Evolutionary conservation across 148 eudicot genomes (phyloP), one percentile per base, ranked within the genome.

Genomic region (Cornus suecica): DNA sequence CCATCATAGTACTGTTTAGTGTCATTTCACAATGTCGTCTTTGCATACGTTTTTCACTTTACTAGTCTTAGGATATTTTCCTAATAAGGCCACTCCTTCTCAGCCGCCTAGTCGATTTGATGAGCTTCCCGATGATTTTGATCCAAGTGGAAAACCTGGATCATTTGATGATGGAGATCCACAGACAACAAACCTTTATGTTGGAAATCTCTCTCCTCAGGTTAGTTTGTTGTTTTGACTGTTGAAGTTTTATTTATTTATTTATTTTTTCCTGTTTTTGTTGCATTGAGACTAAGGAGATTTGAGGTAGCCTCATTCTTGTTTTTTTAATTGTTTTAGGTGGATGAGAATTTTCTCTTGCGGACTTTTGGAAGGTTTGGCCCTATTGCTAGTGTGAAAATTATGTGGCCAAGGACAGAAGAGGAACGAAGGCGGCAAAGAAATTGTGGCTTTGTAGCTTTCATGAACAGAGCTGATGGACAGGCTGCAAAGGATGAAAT

Each of bases 351-450:
- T 84, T 95, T 95, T 73, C 97, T 95, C 74, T 82, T 95, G 82
- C 89, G 97, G 75, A 95, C 99, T 48, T 95, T 95, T 81, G 99
- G 99, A 80, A 87, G 99, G 78, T 95, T 95, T 82, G 99, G 99
- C 37, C 99, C 99, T 41, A 93, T 95, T 84, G 99, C 99, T 66
- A 95, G 99, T 83, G 99, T 95, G 60, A 95, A 95, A 80, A 95
- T 95, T 68, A 95, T 95, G 99, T 95, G 99, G 99, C 99, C 99
- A 20, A 90, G 99, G 83, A 95, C 99, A 71, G 99, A 95, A 80
- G 99, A 95, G 85, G 99, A 93, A 78, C 79, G 85, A 72, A 88
- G 90, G 70, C 87, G 99, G 76, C 93, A 95, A 86, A 88, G 97
- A 77, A 91, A 92, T 84, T 95, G 97, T 88, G 99, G 99, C 56